These are phyloP conservation scores for Saksenaea vasiformis DNA, from an alignment of 371 early-diverging fungal genomes.

Conservation along the genomic window DNA sequence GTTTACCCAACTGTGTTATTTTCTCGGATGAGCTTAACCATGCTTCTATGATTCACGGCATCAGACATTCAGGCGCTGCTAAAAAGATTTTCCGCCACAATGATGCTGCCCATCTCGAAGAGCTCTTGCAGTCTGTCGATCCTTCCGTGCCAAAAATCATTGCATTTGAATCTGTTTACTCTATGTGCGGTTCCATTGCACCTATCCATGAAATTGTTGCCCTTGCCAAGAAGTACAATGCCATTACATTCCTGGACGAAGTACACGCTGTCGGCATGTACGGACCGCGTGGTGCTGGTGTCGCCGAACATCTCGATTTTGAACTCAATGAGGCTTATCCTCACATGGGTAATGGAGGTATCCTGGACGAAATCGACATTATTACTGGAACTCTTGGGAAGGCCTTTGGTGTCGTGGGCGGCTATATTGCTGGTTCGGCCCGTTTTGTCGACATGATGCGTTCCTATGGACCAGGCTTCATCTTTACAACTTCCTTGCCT, in stretches of 20 bases:
- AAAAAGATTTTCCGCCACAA: slow-evolving; percentile 92
- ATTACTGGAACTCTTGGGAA: slow-evolving; percentile 96
- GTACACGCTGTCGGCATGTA: slow-evolving; percentile 98
- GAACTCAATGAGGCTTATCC: slow-evolving; percentile 49
- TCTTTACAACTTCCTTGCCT: slow-evolving; percentile 95
- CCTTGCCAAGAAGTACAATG: slow-evolving; percentile 91
- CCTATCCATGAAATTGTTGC: slow-evolving; percentile 86
- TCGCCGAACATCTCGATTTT: slow-evolving; percentile 88
- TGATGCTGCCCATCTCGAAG: slow-evolving; percentile 84
- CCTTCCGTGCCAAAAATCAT: slow-evolving; percentile 84
- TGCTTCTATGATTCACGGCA: slow-evolving; percentile 97
- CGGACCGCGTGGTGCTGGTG: slow-evolving; percentile 89
- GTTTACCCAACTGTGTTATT: slow-evolving; percentile 86
- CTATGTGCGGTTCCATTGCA: slow-evolving; percentile 93
- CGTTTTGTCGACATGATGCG: slow-evolving; percentile 88
- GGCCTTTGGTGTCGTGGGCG: slow-evolving; percentile 95
- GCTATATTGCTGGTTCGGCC: slow-evolving; percentile 89
- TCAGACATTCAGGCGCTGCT: slow-evolving; percentile 81
- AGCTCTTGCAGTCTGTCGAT: slow-evolving; percentile 70
- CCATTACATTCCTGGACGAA: slow-evolving; percentile 93
- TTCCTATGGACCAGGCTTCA: slow-evolving; percentile 95
- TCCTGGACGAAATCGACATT: slow-evolving; percentile 88
- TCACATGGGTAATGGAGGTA: slow-evolving; percentile 46
- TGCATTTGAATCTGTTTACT: slow-evolving; percentile 94
- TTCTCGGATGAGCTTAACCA: slow-evolving; percentile 91